Conservation (phyloP, 345 rosid genomes). For the Acer negundo region DNA sequence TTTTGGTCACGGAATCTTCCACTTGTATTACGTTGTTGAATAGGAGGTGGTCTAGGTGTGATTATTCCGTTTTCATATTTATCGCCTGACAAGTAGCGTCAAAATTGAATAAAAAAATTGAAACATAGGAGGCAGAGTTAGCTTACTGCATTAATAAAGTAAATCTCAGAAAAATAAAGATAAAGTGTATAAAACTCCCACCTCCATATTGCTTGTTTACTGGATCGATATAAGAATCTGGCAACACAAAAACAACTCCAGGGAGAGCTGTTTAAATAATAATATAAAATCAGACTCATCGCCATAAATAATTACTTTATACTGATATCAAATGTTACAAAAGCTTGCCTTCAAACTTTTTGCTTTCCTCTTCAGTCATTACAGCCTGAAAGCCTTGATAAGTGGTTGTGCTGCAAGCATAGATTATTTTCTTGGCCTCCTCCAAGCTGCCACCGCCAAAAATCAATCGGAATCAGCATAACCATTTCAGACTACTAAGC, state of each 20-base stretch:
- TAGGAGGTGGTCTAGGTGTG: constrained; percentile 79
- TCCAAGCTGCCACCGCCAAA: constrained; percentile 57
- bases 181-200: constrained; percentile 25
- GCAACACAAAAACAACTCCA: constrained; percentile 82
- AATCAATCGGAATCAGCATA: constrained; percentile 15
- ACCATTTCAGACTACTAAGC: not conserved
- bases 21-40: constrained; percentile 43
- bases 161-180: not conserved
- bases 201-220: constrained; percentile 93
- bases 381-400: constrained; percentile 93
- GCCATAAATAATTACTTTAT: not conserved
- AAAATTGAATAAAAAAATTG: not conserved
- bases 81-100: constrained; percentile 55
- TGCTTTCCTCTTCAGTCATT: constrained; percentile 86
- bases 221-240: constrained; percentile 95
- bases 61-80: constrained; percentile 84
- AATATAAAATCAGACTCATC: constrained; percentile 17
- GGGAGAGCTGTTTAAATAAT: constrained; percentile 57
- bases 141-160: not conserved
- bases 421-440: constrained; percentile 80
- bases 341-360: constrained; percentile 61
- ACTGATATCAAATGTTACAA: not conserved
- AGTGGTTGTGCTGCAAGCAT: constrained; percentile 97
- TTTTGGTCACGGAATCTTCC: constrained; percentile 48
- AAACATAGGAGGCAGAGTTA: not conserved